These are phyloP conservation scores for Malbranchea zuffiana DNA, from an alignment of 2,329 filamentous ascomycete species.

Conservation along the genomic window DNA sequence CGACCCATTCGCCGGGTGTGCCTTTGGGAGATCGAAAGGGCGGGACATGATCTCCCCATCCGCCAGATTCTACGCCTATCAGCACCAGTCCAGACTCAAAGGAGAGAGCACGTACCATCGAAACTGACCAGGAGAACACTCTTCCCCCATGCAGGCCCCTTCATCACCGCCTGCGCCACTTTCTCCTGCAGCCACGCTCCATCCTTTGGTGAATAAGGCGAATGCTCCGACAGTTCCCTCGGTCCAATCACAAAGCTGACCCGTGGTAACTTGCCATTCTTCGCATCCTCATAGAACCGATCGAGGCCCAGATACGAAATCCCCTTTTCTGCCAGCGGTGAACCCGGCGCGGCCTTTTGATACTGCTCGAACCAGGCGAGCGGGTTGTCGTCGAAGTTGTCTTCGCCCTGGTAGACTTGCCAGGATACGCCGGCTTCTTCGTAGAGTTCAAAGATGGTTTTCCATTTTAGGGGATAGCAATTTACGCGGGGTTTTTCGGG, in stretches of 20 bases:
- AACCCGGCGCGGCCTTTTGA: constrained; percentile 35
- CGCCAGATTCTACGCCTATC: constrained; percentile 38
- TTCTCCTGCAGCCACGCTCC: constrained; percentile 46
- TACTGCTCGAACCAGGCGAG: constrained; percentile 45
- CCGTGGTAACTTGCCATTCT: constrained; percentile 42
- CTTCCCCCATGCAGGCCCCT: constrained; percentile 40
- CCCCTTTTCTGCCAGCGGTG: constrained; percentile 37
- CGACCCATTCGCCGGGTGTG: constrained; percentile 44
- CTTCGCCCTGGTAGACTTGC: constrained; percentile 41
- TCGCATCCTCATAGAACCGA: constrained; percentile 41
- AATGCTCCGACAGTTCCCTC: constrained; percentile 43
- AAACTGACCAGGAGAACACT: constrained; percentile 43
- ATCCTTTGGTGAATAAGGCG: constrained; percentile 43
- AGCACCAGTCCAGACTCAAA: background rate
- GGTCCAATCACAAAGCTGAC: constrained; percentile 44
- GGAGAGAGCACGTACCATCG: constrained; percentile 28
- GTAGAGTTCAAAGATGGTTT: constrained; percentile 41
- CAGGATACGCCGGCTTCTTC: constrained; percentile 41
- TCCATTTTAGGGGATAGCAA: constrained; percentile 46
- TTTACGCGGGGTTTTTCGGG: constrained; percentile 34
- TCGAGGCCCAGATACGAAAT: constrained; percentile 40
- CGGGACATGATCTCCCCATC: constrained; percentile 46
- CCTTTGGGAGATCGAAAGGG: constrained; percentile 41
- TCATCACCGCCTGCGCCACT: constrained; percentile 42
- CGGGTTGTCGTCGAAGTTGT: constrained; percentile 47